Evolutionary conservation across 2,329 filamentous ascomycete genomes (phyloP).

Genomic region (Verticillium klebahnii): DNA sequence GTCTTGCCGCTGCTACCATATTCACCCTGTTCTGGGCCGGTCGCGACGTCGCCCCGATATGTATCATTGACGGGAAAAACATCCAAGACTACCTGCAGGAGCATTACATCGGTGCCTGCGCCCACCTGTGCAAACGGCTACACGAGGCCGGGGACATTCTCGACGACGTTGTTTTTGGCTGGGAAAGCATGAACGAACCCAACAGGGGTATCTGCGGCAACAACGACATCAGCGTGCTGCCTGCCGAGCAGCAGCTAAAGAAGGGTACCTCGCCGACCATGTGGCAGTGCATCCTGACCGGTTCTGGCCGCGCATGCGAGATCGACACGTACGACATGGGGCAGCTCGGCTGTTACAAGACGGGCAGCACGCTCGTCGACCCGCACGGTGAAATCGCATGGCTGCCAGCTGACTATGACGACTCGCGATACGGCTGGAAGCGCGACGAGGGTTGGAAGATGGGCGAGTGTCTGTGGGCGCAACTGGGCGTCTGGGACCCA

Average conservation of each 20-base stretch:
- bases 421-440: constrained; percentile 85
- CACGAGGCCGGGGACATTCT: constrained; percentile 87
- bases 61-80: constrained; percentile 88
- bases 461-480: constrained; percentile 94
- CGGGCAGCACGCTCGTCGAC: constrained; percentile 76
- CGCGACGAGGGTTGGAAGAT: constrained; percentile 84
- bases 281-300: constrained; percentile 89
- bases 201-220: constrained; percentile 84
- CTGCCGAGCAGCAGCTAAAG: constrained; percentile 82
- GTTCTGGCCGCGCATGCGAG: constrained; percentile 87
- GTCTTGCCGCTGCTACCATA: constrained; percentile 81
- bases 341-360: constrained; percentile 85
- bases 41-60: constrained; percentile 88
- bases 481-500: constrained; percentile 93
- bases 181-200: constrained; percentile 95
- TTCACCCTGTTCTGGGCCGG: constrained; percentile 95
- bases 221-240: constrained; percentile 74
- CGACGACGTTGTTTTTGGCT: constrained; percentile 83
- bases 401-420: constrained; percentile 78
- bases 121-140: constrained; percentile 77
- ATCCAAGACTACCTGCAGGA: constrained; percentile 92
- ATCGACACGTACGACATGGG: constrained; percentile 93
- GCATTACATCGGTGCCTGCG: constrained; percentile 78
- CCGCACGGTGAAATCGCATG: constrained; percentile 82
- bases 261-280: constrained; percentile 91